Base-by-base conservation (phyloP, 495 filamentous ascomycete species). In the Trichoderma asperelloides region DNA sequence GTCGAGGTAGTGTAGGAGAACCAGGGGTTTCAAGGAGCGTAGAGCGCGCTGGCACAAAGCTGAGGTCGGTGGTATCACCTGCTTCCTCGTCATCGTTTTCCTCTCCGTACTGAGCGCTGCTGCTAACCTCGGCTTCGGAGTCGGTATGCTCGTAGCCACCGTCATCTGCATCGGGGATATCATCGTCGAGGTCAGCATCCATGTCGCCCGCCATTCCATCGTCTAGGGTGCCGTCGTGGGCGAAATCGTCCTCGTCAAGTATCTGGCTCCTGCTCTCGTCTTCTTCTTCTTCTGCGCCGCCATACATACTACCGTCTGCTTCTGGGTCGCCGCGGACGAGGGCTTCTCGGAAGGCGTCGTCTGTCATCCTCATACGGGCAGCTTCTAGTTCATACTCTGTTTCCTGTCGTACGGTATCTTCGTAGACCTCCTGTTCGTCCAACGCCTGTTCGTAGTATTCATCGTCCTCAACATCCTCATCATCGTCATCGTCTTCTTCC, bases 141-240 rank as follows among this genome's bases (percentile, higher is more conserved):
- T 96, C 92, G 25, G 92, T 96, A 71, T 96, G 92, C 77, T 91
- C 86, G 71, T 90, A 91, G 68, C 84, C 83, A 6, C 82, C 85
- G 60, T 75, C 76, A 63, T 82, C 82, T 18, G 87, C 88, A 69
- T 89, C 87, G 37, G 88, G 88, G 30, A 90, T 82, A 68, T 87
- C 85, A 45, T 86, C 87, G 73, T 90, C 88, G 6, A 90, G 77
- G 73, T 90, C 80, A 6, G 76, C 81, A 63, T 80, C 82, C 80
- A 86, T 85, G 66, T 78, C 82, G 75, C 85, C 77, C 60, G 79
- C 79, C 27, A 73, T 63, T 64, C 77, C 80, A 39, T 69, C 76
- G 13, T 74, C 72, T 9, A 67, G 74, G 16, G 68, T 65, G 33
- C 65, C 65, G 21, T 40, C 62, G 27, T 43, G 71, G 27, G 79